These are phyloP conservation scores for Colletotrichum sp. DNA, from an alignment of 2,329 filamentous ascomycete genomes.

Conservation along the genomic window DNA sequence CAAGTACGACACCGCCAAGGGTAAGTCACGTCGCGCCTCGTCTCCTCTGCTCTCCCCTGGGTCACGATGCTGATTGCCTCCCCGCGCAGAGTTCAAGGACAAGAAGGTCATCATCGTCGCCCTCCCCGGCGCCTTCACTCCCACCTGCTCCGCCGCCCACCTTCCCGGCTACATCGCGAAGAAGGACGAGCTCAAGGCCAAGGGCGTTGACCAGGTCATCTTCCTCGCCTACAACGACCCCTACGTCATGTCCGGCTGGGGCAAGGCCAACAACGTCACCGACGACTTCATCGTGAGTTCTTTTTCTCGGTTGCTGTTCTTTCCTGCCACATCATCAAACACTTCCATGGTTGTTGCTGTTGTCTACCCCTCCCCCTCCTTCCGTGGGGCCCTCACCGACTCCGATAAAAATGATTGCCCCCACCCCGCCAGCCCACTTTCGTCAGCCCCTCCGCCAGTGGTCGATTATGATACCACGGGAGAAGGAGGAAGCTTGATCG, in stretches of 20 bases:
- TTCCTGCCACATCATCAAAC: background rate
- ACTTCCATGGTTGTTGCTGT: background rate
- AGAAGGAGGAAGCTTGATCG: background rate
- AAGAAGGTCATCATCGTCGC: conserved; percentile 63
- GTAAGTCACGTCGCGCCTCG: conserved; percentile 38
- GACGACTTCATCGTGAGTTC: conserved; percentile 65
- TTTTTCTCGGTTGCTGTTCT: background rate
- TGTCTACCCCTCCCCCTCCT: conserved; percentile 4
- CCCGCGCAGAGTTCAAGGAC: conserved; percentile 53
- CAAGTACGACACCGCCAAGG: conserved; percentile 80
- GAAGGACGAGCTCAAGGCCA: conserved; percentile 71
- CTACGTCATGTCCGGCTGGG: conserved; percentile 89
- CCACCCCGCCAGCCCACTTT: conserved; percentile 8
- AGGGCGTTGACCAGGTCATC: conserved; percentile 83
- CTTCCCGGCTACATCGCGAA: conserved; percentile 81
- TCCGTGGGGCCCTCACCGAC: conserved; percentile 17
- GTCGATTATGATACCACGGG: background rate
- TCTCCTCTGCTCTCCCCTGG: background rate
- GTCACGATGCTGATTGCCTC: background rate
- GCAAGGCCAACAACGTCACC: conserved; percentile 82
- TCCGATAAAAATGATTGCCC: background rate
- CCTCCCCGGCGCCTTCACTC: conserved; percentile 79
- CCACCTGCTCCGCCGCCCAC: conserved; percentile 82
- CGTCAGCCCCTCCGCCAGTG: background rate
- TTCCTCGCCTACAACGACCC: conserved; percentile 86